These are phyloP conservation scores for Tetrapyrgos nigripes DNA, from an alignment of 1,284 basidiomycete species.

Conservation along the genomic window DNA sequence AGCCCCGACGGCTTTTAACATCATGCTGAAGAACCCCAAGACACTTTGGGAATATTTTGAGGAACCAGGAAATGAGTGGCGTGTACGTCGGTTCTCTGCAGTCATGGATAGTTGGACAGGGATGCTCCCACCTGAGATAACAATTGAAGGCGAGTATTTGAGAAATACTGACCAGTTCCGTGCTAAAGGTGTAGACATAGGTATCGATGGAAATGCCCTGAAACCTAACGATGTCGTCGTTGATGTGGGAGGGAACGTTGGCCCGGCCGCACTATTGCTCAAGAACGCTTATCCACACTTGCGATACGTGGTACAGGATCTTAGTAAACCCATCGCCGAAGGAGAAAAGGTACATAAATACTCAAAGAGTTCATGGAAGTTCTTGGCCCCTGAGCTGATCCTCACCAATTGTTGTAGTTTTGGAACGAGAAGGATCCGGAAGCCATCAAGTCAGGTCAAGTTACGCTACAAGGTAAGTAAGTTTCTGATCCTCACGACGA, in stretches of 20 bases:
- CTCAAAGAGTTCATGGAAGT: neutral
- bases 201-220: neutral
- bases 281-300: slow-evolving; percentile 17
- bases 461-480: slow-evolving; percentile 19
- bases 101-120: slow-evolving; percentile 16
- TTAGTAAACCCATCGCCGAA: slow-evolving; percentile 12
- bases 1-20: neutral
- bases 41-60: slow-evolving; percentile 10
- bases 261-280: slow-evolving; percentile 19
- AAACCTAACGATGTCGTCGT: slow-evolving; percentile 16
- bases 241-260: slow-evolving; percentile 27
- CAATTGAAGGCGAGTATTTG: slow-evolving; percentile 3
- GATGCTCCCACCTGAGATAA: neutral
- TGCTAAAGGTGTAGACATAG: neutral
- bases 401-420: slow-evolving; percentile 1
- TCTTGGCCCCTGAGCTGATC: too few relatives aligned
- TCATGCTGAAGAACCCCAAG: neutral
- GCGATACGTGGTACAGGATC: slow-evolving; percentile 22
- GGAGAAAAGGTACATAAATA: slow-evolving; percentile 12
- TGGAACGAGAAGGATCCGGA: slow-evolving; percentile 16
- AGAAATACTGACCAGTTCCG: neutral
- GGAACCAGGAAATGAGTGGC: slow-evolving; percentile 17
- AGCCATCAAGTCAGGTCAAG: slow-evolving; percentile 12
- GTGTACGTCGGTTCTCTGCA: slow-evolving; percentile 15
- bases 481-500: neutral